A percentile compares a stretch with the other conserved stretches of the same genome.
These are phyloP conservation scores for Microdochium paspali DNA, from an alignment of 2,329 filamentous ascomycete species.

Conservation along the genomic window DNA sequence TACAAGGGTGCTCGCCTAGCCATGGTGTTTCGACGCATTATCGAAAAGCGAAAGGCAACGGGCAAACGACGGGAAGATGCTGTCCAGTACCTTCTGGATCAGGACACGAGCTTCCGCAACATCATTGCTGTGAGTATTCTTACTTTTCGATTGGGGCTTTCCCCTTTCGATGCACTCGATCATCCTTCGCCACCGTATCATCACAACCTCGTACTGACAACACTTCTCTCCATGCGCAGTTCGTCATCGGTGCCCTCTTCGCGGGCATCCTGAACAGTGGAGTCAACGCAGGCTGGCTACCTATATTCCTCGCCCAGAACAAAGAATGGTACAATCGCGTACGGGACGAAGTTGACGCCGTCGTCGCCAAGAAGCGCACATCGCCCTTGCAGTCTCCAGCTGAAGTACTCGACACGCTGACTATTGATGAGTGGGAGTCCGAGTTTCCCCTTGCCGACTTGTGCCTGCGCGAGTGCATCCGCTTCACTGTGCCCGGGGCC, in stretches of 20 bases:
- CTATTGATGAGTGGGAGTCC: constrained; percentile 43
- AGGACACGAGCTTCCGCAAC: constrained; percentile 31
- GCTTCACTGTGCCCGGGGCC: constrained; percentile 35
- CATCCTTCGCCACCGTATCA: not conserved
- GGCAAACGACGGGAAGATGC: constrained; percentile 36
- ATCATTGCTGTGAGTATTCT: constrained; percentile 32
- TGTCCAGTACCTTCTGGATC: constrained; percentile 42
- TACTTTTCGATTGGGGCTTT: no score
- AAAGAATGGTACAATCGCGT: constrained; percentile 33
- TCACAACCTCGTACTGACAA: not conserved
- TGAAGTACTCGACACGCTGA: constrained; percentile 31
- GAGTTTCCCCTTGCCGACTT: constrained; percentile 43
- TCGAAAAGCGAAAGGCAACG: constrained; percentile 30
- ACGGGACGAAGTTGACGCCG: constrained; percentile 35
- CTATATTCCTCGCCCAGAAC: constrained; percentile 37
- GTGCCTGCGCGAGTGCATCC: constrained; percentile 43
- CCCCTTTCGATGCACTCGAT: no score
- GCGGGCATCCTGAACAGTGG: constrained; percentile 49
- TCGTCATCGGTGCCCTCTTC: constrained; percentile 43
- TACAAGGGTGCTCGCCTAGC: constrained; percentile 37
- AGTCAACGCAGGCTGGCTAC: constrained; percentile 42
- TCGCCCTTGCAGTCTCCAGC: constrained; percentile 15
- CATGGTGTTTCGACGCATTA: constrained; percentile 35
- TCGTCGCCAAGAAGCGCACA: constrained; percentile 30
- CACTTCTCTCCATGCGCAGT: constrained; percentile 17